Base-by-base conservation (phyloP, 805 yeast genomes). In the Suhomyces emberorum region DNA sequence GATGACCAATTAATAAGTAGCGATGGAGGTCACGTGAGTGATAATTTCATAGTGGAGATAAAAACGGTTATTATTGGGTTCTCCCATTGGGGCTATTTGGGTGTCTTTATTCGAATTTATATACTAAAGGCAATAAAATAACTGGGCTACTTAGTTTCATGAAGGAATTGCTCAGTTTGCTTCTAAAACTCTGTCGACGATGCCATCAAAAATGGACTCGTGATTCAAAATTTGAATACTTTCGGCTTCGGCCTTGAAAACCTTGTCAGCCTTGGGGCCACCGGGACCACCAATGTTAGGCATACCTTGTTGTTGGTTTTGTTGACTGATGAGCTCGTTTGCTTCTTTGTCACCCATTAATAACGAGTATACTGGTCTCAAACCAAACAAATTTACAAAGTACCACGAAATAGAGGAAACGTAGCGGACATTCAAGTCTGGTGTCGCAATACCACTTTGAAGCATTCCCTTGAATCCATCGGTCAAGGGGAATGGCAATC, bases 331-430 rank as follows among this genome's bases (percentile, higher is more conserved):
- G 28, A 69, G 68, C 29, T 69, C 65, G 2, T 69, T 77, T 30
- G 73, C 65, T 5, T 65, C 59, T 3, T 64, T 54, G 40, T 74
- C 77, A 9, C 79, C 80, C 46, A 87, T 72, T 6, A 88, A 44
- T 35, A 91, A 70, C 25, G 84, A 74, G 56, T 82, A 83, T 1
- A 93, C 80, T 0, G 96, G 83, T 47, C 77, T 76, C 42, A 93
- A 71, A 19, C 98, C 98, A 34, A 89, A 59, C 42, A 88, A 76
- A 37, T 88, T 85, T 36, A 91, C 84, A 57, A 93, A 86, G 58
- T 91, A 93, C 98, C 98, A 93, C 4, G 97, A 88, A 15, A 93
- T 83, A 3, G 96, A 81, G 24, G 93, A 82, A 12, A 93, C 98
- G 79, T 95, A 93, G 18, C 95, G 69, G 7, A 82, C 96, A 54